phyloP scores from a whole-genome alignment of 1,284 basidiomycete species.

The Porogramme epimiltina region DNA sequence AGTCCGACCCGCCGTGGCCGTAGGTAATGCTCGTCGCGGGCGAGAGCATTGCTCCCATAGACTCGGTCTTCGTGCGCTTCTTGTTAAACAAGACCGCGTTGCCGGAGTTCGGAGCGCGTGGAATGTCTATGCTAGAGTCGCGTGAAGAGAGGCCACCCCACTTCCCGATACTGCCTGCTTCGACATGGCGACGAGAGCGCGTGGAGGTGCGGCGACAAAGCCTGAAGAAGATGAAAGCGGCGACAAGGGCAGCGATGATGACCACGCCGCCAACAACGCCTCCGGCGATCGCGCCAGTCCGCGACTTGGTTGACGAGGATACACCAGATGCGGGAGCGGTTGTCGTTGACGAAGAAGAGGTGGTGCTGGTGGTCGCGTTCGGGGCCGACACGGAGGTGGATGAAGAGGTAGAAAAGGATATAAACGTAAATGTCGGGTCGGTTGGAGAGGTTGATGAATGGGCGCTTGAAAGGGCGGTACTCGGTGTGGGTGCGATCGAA shows the following conservation, averaged over 20 bases:
- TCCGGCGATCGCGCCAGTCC: slow-evolving; percentile 36
- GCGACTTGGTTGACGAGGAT: slow-evolving; percentile 1
- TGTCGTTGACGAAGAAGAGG: no score
- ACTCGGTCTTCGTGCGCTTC: slow-evolving; percentile 14
- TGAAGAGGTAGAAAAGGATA: no score
- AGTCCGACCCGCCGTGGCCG: slow-evolving; percentile 12
- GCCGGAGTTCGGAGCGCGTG: no score
- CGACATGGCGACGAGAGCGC: slow-evolving; percentile 15
- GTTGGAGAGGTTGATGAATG: neutral
- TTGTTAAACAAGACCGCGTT: slow-evolving; percentile 2
- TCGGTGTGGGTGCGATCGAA: no score
- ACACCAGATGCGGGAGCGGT: no score
- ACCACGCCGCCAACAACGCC: slow-evolving; percentile 37
- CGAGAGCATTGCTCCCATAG: slow-evolving; percentile 16
- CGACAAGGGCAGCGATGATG: no score
- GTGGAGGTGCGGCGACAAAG: slow-evolving; percentile 23
- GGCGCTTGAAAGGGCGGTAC: no score
- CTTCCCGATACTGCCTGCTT: slow-evolving; percentile 12
- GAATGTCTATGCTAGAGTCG: slow-evolving; percentile 2
- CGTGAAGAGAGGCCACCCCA: slow-evolving; percentile 31
- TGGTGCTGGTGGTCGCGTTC: neutral
- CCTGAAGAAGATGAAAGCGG: slow-evolving; percentile 29
- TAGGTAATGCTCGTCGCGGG: slow-evolving; percentile 14
- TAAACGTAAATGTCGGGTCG: neutral
- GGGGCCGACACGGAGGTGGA: no score